Evolutionary conservation across 768 basidiomycete genomes (phyloP).

Genomic region (Pleurotus cornucopiae): DNA sequence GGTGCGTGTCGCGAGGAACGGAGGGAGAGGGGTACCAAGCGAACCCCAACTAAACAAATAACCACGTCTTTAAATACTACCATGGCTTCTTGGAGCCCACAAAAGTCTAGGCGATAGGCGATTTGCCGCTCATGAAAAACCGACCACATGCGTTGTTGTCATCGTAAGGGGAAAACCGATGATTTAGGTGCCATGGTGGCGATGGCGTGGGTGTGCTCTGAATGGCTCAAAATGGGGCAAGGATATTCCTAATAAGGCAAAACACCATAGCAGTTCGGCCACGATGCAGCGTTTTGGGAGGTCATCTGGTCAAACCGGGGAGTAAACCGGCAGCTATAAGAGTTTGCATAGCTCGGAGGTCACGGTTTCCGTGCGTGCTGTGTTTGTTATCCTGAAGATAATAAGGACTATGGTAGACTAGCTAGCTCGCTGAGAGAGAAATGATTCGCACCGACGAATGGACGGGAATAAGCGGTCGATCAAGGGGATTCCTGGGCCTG

Average conservation of each 20-base stretch:
- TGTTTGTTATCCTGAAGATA: background rate
- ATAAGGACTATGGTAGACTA: constrained; percentile 2
- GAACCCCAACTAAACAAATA: background rate
- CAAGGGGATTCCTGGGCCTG: background rate
- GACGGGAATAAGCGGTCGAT: background rate
- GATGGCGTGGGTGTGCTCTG: constrained; percentile 4
- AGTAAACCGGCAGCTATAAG: background rate
- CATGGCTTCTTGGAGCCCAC: background rate
- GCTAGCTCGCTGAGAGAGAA: constrained; percentile 3
- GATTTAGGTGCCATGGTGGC: constrained; percentile 4
- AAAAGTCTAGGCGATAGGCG: background rate
- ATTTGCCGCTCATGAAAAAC: constrained; percentile 7
- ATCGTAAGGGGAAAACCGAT: constrained; percentile 1
- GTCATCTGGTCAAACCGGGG: background rate
- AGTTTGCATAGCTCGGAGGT: background rate
- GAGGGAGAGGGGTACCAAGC: constrained; percentile 2
- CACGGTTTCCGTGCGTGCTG: constrained; percentile 5
- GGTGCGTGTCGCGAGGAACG: background rate
- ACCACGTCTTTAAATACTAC: constrained; percentile 7
- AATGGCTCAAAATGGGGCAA: constrained; percentile 3
- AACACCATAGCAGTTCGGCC: background rate
- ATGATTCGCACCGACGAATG: background rate
- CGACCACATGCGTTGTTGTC: constrained; percentile 5
- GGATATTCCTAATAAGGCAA: constrained; percentile 1
- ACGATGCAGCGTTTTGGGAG: constrained; percentile 3